Evolutionary conservation across 2,329 filamentous ascomycete genomes (phyloP), one percentile per base, ranked within the genome.

Genomic region (Boeremia lycopersici): DNA sequence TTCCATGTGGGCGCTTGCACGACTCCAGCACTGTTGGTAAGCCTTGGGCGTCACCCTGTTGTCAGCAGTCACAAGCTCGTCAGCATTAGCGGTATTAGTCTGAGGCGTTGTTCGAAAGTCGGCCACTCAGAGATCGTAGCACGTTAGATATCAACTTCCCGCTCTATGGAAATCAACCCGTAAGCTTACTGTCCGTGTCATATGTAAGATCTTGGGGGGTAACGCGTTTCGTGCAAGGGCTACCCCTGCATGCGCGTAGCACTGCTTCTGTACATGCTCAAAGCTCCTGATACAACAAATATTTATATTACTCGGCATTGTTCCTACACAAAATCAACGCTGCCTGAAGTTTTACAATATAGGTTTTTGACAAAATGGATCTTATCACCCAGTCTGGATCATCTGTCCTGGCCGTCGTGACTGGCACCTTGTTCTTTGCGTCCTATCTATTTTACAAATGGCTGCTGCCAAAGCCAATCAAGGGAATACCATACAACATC

Each of bases 401-500:
- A 12, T 8, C 31, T 25, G 23, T 25, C 28, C 8, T 46, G 34
- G 19, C 19, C 7, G 12, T 46, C 19, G 7, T 28, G 4, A 36
- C 23, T 12, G n/a, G 23, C 10, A 6, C 36, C 9, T n/a, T 46
- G 4, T 46, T 46, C 9, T 26, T 44, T 12, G 48, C 39, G 10
- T 34, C 44, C 13, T 59, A 43, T 17, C 12, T 54, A 1, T 19
- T 65, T 1, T 71, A 69, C 36, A 54, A 48, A 45, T 50, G 50
- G 40, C 56, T 61, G 6, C 64, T 81, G 0, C 80, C 79, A 1
- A 78, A 73, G 42, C 79, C 81, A 1, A 69, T 82, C 4, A 65
- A 75, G 3, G 76, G 76, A 4, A 81, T 83, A 40, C 79, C 81
- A 1, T 77, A 79, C 73, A 78, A 80, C 53, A 56, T 53, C 6